These are phyloP conservation scores for Pichia scutulata DNA, from an alignment of 805 yeast genomes.

Conservation along the genomic window DNA sequence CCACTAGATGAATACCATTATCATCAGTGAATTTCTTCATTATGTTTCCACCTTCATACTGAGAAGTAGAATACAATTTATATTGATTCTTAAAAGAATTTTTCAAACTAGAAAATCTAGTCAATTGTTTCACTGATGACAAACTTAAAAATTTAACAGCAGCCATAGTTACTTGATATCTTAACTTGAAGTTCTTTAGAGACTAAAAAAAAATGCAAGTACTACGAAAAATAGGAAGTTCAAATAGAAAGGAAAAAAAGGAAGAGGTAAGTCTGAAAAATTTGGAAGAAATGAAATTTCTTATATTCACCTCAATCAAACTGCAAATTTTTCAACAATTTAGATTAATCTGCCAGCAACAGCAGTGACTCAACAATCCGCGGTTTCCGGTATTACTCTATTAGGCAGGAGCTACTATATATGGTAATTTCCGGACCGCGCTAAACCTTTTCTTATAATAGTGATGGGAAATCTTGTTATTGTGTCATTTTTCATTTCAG, in stretches of 20 bases:
- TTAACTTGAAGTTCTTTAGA: too few relatives aligned
- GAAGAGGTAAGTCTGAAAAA: not conserved
- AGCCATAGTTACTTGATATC: conserved; percentile 1
- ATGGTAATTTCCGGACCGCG: conserved; percentile 14
- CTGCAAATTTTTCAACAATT: conserved; percentile 1
- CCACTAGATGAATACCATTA: conserved; percentile 61
- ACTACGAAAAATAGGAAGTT: not conserved
- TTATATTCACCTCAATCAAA: not conserved
- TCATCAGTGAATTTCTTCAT: conserved; percentile 51
- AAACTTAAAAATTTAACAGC: not conserved
- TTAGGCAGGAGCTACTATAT: conserved; percentile 10
- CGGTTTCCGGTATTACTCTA: conserved; percentile 26
- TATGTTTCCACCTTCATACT: conserved; percentile 59
- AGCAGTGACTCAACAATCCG: conserved; percentile 23
- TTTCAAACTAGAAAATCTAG: conserved; percentile 7
- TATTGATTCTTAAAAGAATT: not conserved
- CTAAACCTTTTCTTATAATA: not conserved
- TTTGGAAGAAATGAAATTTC: not conserved
- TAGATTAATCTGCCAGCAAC: not conserved
- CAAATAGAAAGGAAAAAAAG: not conserved
- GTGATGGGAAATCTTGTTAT: too few relatives aligned
- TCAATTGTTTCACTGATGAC: conserved; percentile 3
- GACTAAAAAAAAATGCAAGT: not conserved
- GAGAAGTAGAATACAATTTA: conserved; percentile 15
- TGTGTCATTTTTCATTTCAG: not conserved